These are phyloP conservation scores for Aureococcus anophagefferens DNA, from an alignment of 108 stramenopile genomes.

Conservation along the genomic window DNA sequence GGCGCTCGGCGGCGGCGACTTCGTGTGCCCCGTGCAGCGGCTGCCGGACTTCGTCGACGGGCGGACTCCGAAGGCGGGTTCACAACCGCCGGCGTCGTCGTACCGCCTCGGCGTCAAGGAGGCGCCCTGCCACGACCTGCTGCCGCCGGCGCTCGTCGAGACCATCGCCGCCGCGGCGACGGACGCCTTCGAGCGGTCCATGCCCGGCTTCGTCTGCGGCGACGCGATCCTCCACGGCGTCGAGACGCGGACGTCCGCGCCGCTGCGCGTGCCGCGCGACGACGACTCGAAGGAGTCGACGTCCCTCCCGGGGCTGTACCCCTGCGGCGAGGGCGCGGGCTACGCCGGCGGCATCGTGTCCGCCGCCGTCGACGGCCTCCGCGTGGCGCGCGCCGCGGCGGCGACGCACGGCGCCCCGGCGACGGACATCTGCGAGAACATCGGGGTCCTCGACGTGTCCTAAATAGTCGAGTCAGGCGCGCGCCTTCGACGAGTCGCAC, in stretches of 20 bases:
- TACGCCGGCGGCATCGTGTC: slow-evolving; percentile 94
- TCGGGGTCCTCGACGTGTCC: too few species aligned
- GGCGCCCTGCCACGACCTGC: slow-evolving; percentile 72
- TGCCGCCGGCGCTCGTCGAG: slow-evolving; percentile 62
- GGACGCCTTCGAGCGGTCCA: slow-evolving; percentile 60
- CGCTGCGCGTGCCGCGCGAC: slow-evolving; percentile 66
- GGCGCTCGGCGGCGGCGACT: slow-evolving; percentile 58
- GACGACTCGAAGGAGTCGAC: slow-evolving; percentile 51
- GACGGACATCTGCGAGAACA: too few species aligned
- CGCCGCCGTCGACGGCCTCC: slow-evolving; percentile 82
- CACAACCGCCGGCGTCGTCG: slow-evolving; percentile 63
- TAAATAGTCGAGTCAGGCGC: too few species aligned
- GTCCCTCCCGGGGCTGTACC: slow-evolving; percentile 58
- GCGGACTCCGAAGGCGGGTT: too few species aligned
- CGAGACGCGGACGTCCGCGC: slow-evolving; percentile 84
- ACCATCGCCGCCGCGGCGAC: slow-evolving; percentile 60
- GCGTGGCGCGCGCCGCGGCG: slow-evolving; percentile 56
- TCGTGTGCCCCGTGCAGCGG: slow-evolving; percentile 78
- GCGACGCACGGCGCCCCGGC: too few species aligned
- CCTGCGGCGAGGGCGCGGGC: slow-evolving; percentile 88
- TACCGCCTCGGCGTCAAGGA: slow-evolving; percentile 80
- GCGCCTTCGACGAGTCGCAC: too few species aligned
- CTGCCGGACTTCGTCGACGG: slow-evolving; percentile 68
- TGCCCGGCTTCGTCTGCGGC: slow-evolving; percentile 68
- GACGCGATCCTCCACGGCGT: slow-evolving; percentile 81